Percentiles rank a stretch among this genome's conserved stretches.
These are phyloP conservation scores for Cladosporium phlei DNA, from an alignment of 2,329 filamentous ascomycete genomes.

Conservation along the genomic window DNA sequence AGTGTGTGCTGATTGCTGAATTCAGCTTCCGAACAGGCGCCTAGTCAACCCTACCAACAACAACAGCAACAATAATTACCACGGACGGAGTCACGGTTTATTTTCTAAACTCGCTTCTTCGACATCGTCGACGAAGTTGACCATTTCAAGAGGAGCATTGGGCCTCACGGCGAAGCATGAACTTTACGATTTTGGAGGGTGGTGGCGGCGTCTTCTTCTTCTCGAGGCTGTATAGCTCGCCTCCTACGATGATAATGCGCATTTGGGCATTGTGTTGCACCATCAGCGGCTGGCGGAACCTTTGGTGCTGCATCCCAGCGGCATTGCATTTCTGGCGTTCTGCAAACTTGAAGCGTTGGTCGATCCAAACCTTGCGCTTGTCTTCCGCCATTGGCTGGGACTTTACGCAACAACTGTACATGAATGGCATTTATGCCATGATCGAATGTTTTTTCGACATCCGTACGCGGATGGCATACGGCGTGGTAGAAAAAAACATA, in stretches of 20 bases:
- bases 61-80: slow-evolving; percentile 11
- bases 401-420: too few relatives aligned
- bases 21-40: slow-evolving; percentile 14
- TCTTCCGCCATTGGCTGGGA: too few relatives aligned
- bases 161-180: slow-evolving; percentile 14
- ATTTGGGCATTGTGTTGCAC: slow-evolving; percentile 5
- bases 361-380: too few relatives aligned
- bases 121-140: slow-evolving; percentile 1
- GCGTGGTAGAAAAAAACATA: too few relatives aligned
- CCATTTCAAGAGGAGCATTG: slow-evolving; percentile 8
- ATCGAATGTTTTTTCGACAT: too few relatives aligned
- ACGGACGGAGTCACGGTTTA: not conserved
- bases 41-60: slow-evolving; percentile 13
- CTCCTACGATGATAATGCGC: not conserved
- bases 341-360: too few relatives aligned
- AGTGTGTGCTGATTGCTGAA: slow-evolving; percentile 14
- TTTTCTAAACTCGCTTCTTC: not conserved
- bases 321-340: too few relatives aligned
- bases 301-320: not conserved
- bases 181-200: slow-evolving; percentile 9
- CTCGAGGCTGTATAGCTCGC: slow-evolving; percentile 12
- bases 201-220: slow-evolving; percentile 4
- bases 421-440: too few relatives aligned
- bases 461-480: too few relatives aligned
- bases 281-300: slow-evolving; percentile 4